phyloP scores from a whole-genome alignment of 139 green algal genomes.

The Zygnema circumcarinatum region DNA sequence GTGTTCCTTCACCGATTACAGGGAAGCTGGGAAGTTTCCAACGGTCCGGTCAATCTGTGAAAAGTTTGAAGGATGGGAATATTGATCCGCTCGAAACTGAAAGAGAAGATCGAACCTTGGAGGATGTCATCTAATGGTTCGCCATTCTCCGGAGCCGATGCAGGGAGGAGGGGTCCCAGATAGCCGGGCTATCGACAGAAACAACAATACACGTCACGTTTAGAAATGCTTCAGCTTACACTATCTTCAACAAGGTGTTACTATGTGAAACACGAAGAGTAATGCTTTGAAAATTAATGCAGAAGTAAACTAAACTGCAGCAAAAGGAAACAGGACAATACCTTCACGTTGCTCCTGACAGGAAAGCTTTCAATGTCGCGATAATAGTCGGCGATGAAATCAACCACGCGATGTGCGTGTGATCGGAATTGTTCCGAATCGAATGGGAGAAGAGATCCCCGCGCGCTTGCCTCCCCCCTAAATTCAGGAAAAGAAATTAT shows the following conservation, averaged over 20 bases:
- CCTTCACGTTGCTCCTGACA: conserved; percentile 55
- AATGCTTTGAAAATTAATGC: background rate
- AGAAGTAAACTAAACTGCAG: background rate
- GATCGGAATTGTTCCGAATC: conserved; percentile 59
- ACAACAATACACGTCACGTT: background rate
- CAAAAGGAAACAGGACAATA: background rate
- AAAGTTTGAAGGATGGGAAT: too few species aligned
- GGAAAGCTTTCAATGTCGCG: conserved; percentile 46
- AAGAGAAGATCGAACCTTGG: too few species aligned
- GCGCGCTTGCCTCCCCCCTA: background rate
- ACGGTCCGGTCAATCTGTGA: too few species aligned
- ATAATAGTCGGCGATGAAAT: conserved; percentile 63
- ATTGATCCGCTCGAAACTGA: too few species aligned
- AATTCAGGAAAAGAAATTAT: background rate
- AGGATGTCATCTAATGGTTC: conserved; percentile 71
- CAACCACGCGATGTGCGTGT: conserved; percentile 55
- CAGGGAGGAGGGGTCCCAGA: conserved; percentile 67
- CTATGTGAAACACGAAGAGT: background rate
- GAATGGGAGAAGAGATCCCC: conserved; percentile 10
- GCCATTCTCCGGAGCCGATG: conserved; percentile 63
- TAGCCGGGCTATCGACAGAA: conserved; percentile 76
- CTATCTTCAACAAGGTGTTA: too few species aligned
- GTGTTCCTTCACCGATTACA: too few species aligned
- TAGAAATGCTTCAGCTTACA: too few species aligned
- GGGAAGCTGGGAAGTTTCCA: too few species aligned